phyloP scores from a whole-genome alignment of 2,329 filamentous ascomycete species.

The Lasiodiplodia theobromae region DNA sequence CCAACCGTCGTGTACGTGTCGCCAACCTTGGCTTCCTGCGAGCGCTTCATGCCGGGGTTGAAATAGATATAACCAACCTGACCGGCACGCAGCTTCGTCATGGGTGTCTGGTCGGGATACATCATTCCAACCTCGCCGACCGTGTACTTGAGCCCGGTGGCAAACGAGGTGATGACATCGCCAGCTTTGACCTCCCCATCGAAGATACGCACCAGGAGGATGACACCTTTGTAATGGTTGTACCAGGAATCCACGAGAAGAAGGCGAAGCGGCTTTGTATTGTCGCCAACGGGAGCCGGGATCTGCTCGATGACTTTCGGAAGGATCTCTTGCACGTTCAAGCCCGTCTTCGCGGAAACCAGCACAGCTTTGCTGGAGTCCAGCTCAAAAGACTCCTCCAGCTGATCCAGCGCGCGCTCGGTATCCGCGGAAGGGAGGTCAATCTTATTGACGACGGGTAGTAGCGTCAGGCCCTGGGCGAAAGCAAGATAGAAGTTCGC shows the following conservation, averaged over 20 bases:
- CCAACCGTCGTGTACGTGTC: conserved; percentile 91
- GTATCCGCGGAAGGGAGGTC: conserved; percentile 90
- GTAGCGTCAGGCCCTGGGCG: conserved; percentile 82
- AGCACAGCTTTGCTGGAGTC: conserved; percentile 75
- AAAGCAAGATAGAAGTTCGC: conserved; percentile 99
- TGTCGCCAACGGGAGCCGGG: conserved; percentile 79
- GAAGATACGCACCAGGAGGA: conserved; percentile 89
- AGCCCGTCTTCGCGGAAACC: conserved; percentile 93
- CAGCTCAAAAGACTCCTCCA: conserved; percentile 86
- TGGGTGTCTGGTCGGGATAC: conserved; percentile 85
- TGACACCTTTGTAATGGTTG: conserved; percentile 92
- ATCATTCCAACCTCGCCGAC: conserved; percentile 98
- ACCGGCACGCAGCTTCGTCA: conserved; percentile 81
- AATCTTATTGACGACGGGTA: conserved; percentile 97
- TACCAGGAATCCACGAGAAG: conserved; percentile 98
- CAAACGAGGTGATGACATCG: conserved; percentile 86
- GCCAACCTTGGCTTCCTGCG: conserved; percentile 93
- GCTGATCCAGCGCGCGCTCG: conserved; percentile 84
- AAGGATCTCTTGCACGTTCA: conserved; percentile 83
- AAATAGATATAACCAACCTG: conserved; percentile 98
- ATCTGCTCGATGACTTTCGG: conserved; percentile 86
- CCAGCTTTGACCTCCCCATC: conserved; percentile 84
- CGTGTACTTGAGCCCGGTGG: conserved; percentile 86
- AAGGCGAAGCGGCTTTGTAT: conserved; percentile 76
- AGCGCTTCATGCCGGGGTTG: conserved; percentile 97